Conservation (phyloP, 768 basidiomycete species). For the Mrakia frigida region DNA sequence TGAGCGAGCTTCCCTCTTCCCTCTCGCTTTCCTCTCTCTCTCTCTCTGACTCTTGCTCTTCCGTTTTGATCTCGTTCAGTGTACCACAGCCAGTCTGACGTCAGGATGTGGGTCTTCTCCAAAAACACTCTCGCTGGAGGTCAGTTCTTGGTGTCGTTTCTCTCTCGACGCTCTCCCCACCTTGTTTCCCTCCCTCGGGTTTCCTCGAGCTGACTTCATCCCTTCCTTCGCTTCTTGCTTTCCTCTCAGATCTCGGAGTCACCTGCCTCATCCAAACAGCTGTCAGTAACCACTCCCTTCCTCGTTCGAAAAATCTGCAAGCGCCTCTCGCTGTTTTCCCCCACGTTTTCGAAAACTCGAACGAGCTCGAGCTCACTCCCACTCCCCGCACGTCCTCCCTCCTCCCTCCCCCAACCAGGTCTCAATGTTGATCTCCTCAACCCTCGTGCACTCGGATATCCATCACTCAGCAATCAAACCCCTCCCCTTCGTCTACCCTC, state of each 20-base stretch:
- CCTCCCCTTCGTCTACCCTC: constrained; percentile 43
- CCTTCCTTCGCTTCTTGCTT: neutral
- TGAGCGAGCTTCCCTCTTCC: neutral
- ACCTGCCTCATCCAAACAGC: constrained; percentile 42
- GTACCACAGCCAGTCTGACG: constrained; percentile 34
- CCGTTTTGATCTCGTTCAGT: constrained; percentile 9
- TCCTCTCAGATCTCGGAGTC: constrained; percentile 38
- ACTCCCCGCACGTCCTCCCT: neutral
- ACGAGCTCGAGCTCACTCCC: neutral
- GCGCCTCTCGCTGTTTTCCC: too few relatives aligned
- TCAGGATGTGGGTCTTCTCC: constrained; percentile 42
- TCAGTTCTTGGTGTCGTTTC: neutral
- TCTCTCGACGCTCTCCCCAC: too few relatives aligned
- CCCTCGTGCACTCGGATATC: constrained; percentile 44
- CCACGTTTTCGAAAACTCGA: neutral
- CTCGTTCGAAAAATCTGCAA: neutral
- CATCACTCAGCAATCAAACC: constrained; percentile 40
- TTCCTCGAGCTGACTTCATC: neutral
- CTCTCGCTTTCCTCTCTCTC: neutral
- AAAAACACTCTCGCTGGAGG: constrained; percentile 42
- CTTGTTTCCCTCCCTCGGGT: neutral
- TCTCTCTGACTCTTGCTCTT: constrained; percentile 33
- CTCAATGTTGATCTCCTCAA: constrained; percentile 45
- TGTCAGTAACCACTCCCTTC: neutral
- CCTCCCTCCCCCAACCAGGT: constrained; percentile 11